phyloP scores from a whole-genome alignment of 306 rosid genomes.

The Oxytropis ochrocephala region DNA sequence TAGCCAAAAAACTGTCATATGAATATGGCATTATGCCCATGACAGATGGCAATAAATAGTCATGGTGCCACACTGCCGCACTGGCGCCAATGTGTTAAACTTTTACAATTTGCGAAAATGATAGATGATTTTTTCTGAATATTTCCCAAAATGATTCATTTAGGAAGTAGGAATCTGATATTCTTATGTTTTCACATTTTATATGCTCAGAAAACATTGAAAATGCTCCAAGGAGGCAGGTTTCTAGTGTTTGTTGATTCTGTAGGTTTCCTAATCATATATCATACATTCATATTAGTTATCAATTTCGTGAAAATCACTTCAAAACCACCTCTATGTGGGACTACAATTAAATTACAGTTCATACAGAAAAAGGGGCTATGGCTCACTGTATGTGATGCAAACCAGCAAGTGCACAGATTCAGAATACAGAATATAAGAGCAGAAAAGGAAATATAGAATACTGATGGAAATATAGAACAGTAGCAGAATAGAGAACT shows the following conservation, averaged over 20 bases:
- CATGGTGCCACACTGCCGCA: neutral
- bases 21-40: no score
- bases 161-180: neutral
- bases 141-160: neutral
- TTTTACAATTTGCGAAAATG: neutral
- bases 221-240: neutral
- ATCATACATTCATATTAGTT: neutral
- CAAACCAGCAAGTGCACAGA: no score
- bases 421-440: no score
- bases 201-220: neutral
- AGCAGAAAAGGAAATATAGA: no score
- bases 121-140: neutral
- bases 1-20: no score
- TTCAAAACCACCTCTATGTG: neutral
- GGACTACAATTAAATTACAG: neutral
- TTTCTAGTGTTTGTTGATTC: neutral
- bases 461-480: no score
- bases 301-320: neutral
- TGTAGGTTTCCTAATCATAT: neutral
- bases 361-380: neutral
- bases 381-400: neutral
- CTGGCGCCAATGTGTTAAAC: neutral
- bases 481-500: no score
- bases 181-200: neutral
- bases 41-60: no score